Evolutionary conservation across 371 early-diverging fungal genomes (phyloP), one percentile per base, ranked within the genome.

Genomic region (Blastocladiella emersonii): DNA sequence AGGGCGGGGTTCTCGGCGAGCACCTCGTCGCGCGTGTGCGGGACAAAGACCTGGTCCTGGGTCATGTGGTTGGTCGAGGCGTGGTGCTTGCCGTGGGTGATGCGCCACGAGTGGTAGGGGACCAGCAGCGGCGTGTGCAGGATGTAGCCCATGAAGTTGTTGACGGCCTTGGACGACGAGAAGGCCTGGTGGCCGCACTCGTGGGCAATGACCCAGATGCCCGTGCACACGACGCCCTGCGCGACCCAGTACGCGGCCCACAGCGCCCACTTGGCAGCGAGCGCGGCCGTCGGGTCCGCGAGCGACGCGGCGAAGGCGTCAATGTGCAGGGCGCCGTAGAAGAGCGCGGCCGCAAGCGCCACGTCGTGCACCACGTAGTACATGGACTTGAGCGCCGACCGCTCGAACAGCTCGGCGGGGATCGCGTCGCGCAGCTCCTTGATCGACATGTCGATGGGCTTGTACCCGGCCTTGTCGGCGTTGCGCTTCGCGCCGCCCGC

Each of bases 1-100:
- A 39, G 69, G 65, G 43, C 56, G 34, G 73, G 66, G 53, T 66
- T 73, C 57, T 64, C 63, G 75, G 76, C 53, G 74, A 67, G 12
- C 79, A 78, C 64, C 63, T 74, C 70, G 37, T 71, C 64, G 63
- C 88, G 82, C 63, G 82, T 82, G 66, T 73, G 72, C 30, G 93
- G 92, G 21, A 91, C 84, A 74, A 90, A 93, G 57, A 91, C 93
- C 76, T 91, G 88, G 71, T 93, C 93, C 70, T 83, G 85, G 48
- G 78, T 72, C 83, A 91, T 78, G 75, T 89, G 86, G 61, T 81
- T 85, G 62, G 85, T 88, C 62, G 79, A 78, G 66, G 89, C 88
- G 77, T 93, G 93, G 76, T 93, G 93, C 68, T 77, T 84, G 63
- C 85, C 80, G 68, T 88, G 87, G 62, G 83, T 74, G 69, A 80